These are phyloP conservation scores for Umbelopsis sp. DNA, from an alignment of 192 early-diverging fungal genomes.

Conservation along the genomic window DNA sequence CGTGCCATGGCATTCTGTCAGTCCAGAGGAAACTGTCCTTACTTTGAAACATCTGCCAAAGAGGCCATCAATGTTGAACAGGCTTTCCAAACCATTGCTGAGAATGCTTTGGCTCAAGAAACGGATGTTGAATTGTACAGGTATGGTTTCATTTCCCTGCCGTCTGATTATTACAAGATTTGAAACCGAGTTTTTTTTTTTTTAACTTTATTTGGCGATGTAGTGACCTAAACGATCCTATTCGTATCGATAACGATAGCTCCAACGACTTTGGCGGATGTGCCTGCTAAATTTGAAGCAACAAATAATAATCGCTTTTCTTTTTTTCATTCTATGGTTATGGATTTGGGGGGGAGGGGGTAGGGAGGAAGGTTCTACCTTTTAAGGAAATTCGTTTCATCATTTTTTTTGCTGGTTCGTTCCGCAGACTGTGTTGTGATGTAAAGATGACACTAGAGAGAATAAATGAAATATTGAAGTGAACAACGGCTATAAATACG, in stretches of 20 bases:
- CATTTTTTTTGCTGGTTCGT: no score
- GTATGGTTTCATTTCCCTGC: neutral
- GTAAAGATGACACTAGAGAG: conserved; percentile 9
- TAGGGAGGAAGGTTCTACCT: neutral
- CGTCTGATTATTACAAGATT: neutral
- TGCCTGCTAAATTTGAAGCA: conserved; percentile 56
- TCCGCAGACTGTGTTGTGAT: neutral
- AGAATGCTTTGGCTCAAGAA: conserved; percentile 93
- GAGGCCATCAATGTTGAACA: conserved; percentile 97
- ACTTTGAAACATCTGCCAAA: conserved; percentile 99
- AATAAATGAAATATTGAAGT: no score
- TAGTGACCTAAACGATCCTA: conserved; percentile 88
- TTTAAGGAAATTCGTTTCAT: conserved; percentile 10
- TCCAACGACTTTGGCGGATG: conserved; percentile 60
- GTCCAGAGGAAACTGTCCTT: conserved; percentile 93
- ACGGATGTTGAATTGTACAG: conserved; percentile 80
- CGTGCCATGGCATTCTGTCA: conserved; percentile 97
- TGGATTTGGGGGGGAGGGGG: neutral
- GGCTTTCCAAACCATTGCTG: conserved; percentile 95
- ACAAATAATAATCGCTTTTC: neutral
- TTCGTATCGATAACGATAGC: conserved; percentile 82
- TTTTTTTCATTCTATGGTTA: no score
- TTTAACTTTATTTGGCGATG: conserved; percentile 18
- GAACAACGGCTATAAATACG: no score
- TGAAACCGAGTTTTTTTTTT: neutral